phyloP scores from a whole-genome alignment of 2,329 filamentous ascomycete genomes.

The Penicillium psychrosexuale region DNA sequence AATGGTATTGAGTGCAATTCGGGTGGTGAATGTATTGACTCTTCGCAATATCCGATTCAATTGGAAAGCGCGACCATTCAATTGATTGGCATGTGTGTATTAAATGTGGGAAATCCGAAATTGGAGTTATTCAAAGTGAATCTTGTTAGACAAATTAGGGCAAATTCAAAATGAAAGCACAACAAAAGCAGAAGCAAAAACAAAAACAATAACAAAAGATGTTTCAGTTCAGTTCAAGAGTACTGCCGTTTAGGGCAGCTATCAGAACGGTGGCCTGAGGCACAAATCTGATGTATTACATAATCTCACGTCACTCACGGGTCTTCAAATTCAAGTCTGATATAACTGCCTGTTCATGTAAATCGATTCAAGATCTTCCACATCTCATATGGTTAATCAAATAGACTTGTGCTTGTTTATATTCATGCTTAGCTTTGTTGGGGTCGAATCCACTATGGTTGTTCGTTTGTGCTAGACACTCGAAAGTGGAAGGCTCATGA shows the following conservation, averaged over 20 bases:
- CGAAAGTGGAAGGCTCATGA: background rate
- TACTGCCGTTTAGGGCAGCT: background rate
- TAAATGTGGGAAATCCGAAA: background rate
- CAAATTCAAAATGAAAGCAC: background rate
- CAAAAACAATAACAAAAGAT: background rate
- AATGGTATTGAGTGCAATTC: background rate
- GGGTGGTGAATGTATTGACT: background rate
- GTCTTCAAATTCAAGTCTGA: background rate
- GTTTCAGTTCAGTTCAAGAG: background rate
- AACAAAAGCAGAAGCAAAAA: background rate
- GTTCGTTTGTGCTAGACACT: background rate
- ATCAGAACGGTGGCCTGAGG: background rate
- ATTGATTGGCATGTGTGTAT: background rate
- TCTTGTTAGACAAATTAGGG: background rate
- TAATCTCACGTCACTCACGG: constrained; percentile 1
- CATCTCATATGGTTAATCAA: background rate
- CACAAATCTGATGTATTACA: background rate
- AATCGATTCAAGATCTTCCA: background rate
- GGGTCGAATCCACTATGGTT: background rate
- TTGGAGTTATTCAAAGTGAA: background rate
- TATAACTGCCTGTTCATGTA: background rate
- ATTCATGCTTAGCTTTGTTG: background rate
- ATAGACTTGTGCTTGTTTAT: background rate
- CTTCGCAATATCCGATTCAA: background rate
- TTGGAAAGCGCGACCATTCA: background rate